Base-by-base conservation (phyloP, 2,329 filamentous ascomycete species). In the Bipolaris victoriae region DNA sequence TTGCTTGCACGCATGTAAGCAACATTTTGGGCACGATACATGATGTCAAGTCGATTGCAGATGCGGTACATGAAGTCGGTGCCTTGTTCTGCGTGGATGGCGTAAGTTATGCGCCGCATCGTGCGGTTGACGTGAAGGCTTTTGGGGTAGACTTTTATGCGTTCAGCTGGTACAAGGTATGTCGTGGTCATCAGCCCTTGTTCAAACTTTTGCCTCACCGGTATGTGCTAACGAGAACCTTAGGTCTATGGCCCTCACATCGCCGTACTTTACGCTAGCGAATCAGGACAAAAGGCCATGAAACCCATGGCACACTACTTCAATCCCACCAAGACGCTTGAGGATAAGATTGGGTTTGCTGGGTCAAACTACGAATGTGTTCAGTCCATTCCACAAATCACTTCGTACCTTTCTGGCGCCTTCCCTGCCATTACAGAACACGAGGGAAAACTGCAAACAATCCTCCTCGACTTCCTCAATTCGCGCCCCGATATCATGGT, bases 151-250 rank as follows among this genome's bases (percentile, higher is more conserved):
- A 94, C 70, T 88, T 92, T 64, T 94, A 93, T 73, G 69, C 82
- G n/a, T 91, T 93, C 70, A 88, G 83, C 0, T 93, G 90, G 90
- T 93, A 93, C 77, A 94, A 94, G 73, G 79, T 80, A 64, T 9
- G 45, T 18, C 5, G 9, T 15, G 5, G 5, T 18, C 7, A 43
- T 39, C 2, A 15, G 1, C 20, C 18, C 15, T 26, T 10, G 1
- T 4, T 37, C 5, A 7, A 3, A 16, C 1, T 26, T 7, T 37
- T 7, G 1, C 10, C 6, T 26, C 5, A 16, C 7, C n/a, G 1
- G 3, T 5, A 6, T 3, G 9, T 29, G 16, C 20, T 52, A 0
- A 52, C 24, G 3, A 33, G 15, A 31, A n/a, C 2, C 16, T 11
- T 1, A 80, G 77, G 85, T 92, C 1, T 93, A 90, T 69, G 90